Percentiles rank a stretch among this genome's conserved stretches.
phyloP scores from a whole-genome alignment of 1,139 yeast genomes.

The Pneumocystis sp. region DNA sequence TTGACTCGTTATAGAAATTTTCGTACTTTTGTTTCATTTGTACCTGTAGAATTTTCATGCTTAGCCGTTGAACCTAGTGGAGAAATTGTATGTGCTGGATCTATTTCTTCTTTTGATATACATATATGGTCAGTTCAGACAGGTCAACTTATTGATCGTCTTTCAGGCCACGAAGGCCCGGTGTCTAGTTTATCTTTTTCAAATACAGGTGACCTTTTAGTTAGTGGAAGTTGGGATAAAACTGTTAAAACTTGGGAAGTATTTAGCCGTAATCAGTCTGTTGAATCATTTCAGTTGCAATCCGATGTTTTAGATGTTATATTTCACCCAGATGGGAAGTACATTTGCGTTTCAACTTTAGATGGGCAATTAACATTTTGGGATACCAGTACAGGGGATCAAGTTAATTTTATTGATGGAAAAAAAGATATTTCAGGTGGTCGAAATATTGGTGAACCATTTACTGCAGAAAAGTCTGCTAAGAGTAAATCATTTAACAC shows the following conservation, averaged over 20 bases:
- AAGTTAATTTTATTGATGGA: constrained; percentile 72
- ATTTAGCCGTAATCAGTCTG: constrained; percentile 60
- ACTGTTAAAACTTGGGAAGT: constrained; percentile 88
- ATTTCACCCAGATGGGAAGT: constrained; percentile 84
- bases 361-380: constrained; percentile 79
- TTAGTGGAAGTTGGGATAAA: constrained; percentile 94
- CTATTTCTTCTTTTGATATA: constrained; percentile 75
- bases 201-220: constrained; percentile 58
- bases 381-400: constrained; percentile 71
- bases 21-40: constrained; percentile 83
- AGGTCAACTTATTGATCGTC: constrained; percentile 70
- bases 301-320: constrained; percentile 76
- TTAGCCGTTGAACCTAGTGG: constrained; percentile 96
- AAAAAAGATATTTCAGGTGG: constrained; percentile 80
- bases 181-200: constrained; percentile 81
- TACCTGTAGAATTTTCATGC: constrained; percentile 71
- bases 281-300: constrained; percentile 75
- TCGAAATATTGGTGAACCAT: constrained; percentile 66
- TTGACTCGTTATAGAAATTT: constrained; percentile 82
- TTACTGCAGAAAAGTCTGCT: constrained; percentile 63
- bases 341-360: constrained; percentile 72
- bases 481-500: constrained; percentile 75
- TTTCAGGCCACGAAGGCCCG: constrained; percentile 94
- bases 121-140: constrained; percentile 98
- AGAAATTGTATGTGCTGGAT: constrained; percentile 91